Base-by-base conservation (phyloP, 2,329 filamentous ascomycete species). In the Sordariomycetes sp. region DNA sequence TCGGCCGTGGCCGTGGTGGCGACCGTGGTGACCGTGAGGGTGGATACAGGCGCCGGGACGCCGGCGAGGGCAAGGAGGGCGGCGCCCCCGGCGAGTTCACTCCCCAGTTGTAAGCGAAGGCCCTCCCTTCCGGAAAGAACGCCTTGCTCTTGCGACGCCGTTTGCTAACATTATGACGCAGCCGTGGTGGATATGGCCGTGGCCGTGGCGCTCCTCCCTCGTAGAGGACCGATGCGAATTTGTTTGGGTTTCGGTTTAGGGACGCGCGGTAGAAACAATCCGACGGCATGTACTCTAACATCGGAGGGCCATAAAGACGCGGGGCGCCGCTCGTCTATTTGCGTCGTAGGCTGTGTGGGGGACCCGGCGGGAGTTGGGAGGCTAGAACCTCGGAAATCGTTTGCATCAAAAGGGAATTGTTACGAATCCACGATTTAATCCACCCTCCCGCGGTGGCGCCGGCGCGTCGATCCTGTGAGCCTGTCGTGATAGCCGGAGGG, bases 1-100 rank as follows among this genome's bases (percentile, higher is more conserved):
- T 89, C 71, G 86, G 88, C 76, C 87, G 89, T 79, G 86, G 87
- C 70, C 80, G 84, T 77, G 85, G 85, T 71, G 78, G 80, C 64
- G 80, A 81, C 69, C 86, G 88, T 77, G 87, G 87, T 67, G 87
- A 89, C 75, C 86, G 88, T 69, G 86, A 90, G 76, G 91, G 91
- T 73, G 89, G 87, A 72, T 96, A 96, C 85, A 82, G 91, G 76
- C 86, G 91, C 76, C 87, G 91, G 71, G 90, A 95, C 70, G 86
- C 84, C 76, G 87, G 85, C 70, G 85, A 87, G 74, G 55, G 85
- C 74, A 95, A 95, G 85, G 90, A 95, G 80, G 89, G 89, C 70
- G 89, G 86, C 81, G 89, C 90, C 73, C 88, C 90, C 70, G 88
- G 89, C 77, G 89, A 90, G 76, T 96, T 94, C 75, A 86, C 87